phyloP scores from a whole-genome alignment of 495 filamentous ascomycete species.

The Tirmania nivea region DNA sequence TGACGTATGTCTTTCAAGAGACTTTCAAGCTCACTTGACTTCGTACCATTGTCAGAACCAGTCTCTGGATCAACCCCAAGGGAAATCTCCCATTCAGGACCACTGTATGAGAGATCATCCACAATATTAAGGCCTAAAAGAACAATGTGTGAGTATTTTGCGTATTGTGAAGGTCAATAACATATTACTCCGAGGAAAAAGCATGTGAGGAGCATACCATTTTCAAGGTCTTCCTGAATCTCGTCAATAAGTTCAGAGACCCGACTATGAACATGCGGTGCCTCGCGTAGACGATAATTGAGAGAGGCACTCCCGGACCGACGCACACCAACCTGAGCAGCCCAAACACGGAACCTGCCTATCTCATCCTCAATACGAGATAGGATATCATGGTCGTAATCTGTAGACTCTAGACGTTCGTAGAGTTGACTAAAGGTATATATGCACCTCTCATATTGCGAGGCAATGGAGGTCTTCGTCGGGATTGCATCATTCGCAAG shows the following conservation, averaged over 20 bases:
- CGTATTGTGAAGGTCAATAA: too few species aligned
- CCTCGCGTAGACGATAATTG: not conserved
- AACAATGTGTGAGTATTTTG: too few species aligned
- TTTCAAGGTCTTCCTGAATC: not conserved
- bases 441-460: too few species aligned
- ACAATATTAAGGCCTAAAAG: not conserved
- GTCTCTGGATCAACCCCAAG: not conserved
- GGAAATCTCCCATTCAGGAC: not conserved
- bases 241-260: not conserved
- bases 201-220: not conserved
- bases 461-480: too few species aligned
- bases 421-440: too few species aligned
- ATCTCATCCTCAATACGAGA: not conserved
- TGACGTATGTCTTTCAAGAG: not conserved
- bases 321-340: not conserved
- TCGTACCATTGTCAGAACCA: not conserved
- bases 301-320: not conserved
- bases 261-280: not conserved
- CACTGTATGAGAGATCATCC: too few species aligned
- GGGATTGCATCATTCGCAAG: too few species aligned
- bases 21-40: not conserved
- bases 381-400: too few species aligned
- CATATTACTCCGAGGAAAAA: not conserved
- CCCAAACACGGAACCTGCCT: not conserved
- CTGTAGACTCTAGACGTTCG: too few species aligned